Base-by-base conservation (phyloP, 345 rosid species). In the Arabidopsis thaliana region DNA sequence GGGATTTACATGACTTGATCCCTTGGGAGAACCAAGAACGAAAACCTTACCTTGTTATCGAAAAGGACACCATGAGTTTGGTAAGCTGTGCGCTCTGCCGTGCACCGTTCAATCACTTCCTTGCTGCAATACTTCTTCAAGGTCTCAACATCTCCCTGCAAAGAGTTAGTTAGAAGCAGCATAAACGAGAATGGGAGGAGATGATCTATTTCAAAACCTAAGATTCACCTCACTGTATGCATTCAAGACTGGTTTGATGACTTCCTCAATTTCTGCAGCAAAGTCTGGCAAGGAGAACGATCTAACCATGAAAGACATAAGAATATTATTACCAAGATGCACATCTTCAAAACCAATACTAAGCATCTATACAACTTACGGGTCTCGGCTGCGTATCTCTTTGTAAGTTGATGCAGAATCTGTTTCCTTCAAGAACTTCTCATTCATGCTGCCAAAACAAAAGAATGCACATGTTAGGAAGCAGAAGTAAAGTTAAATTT, bases 261-360 rank as follows among this genome's bases (percentile, higher is more conserved):
- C 88, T 79, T 93, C 97, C 63, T 93, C 98, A 81, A 93, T 88
- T 85, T 95, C 99, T 25, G 82, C 77, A 65, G 85, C 91, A 72
- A 95, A 89, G 72, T 90, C 93, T 25, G 93, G 90, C 74, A 95
- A 83, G 34, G 99, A 95, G 81, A 95, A 95, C 14, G 93, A 84
- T 77, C 99, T 95, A 65, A 32, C 44, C 62, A 79, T 33, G 57
- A 45, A 65, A 69, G 73, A 40, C 30, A 23, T 14, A 20, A 61
- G 53, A 77, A 68, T 38, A 52, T 55, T 34, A 67, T 30, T 30
- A 71, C 7, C n/a, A 28, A 22, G 36, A 11, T 38, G 33, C 25
- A 6, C 48, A 23, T 52, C 48, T 40, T 55, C 42, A 53, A 53
- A 34, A 69, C 33, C 24, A 69, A 36, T 56, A 57, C 22, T 25